Evolutionary conservation across 2,329 filamentous ascomycete genomes (phyloP).

Genomic region (Colletotrichum gloeosporioides): DNA sequence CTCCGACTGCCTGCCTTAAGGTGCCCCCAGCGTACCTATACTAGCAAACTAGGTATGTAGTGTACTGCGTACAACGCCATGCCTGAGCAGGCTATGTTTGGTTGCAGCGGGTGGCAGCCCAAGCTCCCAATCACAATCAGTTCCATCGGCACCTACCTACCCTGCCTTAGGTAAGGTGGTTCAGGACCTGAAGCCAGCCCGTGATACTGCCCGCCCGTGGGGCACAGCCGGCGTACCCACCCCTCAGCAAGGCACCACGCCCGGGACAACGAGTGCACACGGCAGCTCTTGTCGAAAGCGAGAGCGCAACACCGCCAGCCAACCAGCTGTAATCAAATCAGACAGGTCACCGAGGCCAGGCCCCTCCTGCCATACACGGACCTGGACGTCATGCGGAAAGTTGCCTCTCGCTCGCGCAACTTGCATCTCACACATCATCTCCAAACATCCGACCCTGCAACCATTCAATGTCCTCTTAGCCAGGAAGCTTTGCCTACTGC

Average conservation of each 20-base stretch:
- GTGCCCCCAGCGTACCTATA: too few species aligned
- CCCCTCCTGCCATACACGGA: slow-evolving; percentile 20
- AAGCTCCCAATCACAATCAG: background rate
- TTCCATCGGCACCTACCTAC: background rate
- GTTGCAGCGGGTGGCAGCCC: slow-evolving; percentile 1
- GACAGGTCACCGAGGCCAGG: slow-evolving; percentile 3
- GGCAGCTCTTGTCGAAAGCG: background rate
- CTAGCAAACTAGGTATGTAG: too few species aligned
- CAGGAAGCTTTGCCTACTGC: background rate
- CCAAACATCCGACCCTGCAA: slow-evolving; percentile 2
- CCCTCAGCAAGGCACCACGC: background rate
- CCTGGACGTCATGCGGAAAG: slow-evolving; percentile 18
- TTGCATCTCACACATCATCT: background rate
- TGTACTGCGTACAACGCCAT: background rate
- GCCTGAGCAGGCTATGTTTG: background rate
- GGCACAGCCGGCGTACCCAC: background rate
- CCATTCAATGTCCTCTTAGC: background rate
- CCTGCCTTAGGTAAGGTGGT: background rate
- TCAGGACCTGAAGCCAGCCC: background rate
- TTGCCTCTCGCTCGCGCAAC: slow-evolving; percentile 21
- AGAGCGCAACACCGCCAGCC: background rate
- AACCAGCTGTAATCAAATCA: slow-evolving; percentile 10
- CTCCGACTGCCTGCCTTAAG: background rate
- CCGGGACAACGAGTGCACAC: background rate
- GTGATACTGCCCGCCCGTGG: background rate